Evolutionary conservation across 805 yeast species (phyloP), one percentile per base, ranked within the genome.

Genomic region (Candida boidinii): DNA sequence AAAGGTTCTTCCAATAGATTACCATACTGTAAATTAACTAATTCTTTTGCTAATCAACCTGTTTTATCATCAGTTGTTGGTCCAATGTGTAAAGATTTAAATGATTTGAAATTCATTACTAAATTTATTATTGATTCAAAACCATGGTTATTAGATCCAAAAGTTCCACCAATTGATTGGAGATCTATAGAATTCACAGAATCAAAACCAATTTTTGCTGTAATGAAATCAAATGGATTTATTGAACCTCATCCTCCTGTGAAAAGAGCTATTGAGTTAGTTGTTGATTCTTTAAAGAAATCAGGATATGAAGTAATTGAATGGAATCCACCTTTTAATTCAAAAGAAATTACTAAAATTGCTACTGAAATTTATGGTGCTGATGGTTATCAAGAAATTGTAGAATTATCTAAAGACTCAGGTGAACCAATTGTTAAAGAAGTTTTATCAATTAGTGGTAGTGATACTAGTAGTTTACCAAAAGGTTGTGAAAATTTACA

Each of bases 191-290:
- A 28, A 5, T 33, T 28, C 8, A 34, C 35, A 11, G 29, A 20
- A 6, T 10, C 29, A 10, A 28, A 20, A 11, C 10, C 21, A 14
- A 21, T 19, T 13, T 48, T 74, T 42, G 80, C 76, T 4, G 46
- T 72, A 10, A 41, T 69, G 44, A 42, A 42, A 18, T 65, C 64
- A 49, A 78, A 75, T 45, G 56, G 59, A 6, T 43, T 52, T 17
- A 61, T 68, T n/a, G 54, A 61, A 35, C 79, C 79, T 9, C 68
- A 68, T 19, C 80, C 81, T 2, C 79, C 80, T 7, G 62, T 76
- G 13, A 43, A 52, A 5, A 58, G 79, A 39, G 73, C 66, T 8
- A 24, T 73, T 23, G 46, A 59, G 17, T 44, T 50, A 13, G 44
- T 58, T 4, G 39, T 47, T 20, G 45, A 37, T 1, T 35, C 35